phyloP scores from a whole-genome alignment of 2,329 filamentous ascomycete genomes.

The Xylaria sp. region DNA sequence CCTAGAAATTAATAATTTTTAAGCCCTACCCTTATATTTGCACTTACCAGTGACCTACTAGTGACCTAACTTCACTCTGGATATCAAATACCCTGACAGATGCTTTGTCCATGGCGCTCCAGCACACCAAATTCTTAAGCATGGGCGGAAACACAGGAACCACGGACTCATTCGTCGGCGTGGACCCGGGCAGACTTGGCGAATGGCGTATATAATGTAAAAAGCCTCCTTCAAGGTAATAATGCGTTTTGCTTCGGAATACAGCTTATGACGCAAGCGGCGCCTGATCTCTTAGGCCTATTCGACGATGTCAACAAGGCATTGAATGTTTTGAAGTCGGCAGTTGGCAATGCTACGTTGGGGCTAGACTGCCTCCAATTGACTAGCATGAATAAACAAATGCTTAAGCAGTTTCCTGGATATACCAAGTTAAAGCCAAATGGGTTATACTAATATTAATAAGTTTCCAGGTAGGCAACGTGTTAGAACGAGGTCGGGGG shows the following conservation, averaged over 20 bases:
- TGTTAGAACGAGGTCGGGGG: neutral
- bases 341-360: neutral
- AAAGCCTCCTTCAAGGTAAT: conserved; percentile 25
- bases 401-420: conserved; percentile 22
- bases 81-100: neutral
- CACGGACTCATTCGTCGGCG: conserved; percentile 26
- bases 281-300: conserved; percentile 21
- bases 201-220: conserved; percentile 20
- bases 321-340: neutral
- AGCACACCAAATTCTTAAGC: conserved; percentile 24
- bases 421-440: conserved; percentile 22
- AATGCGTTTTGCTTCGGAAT: conserved; percentile 31
- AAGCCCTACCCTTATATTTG: no score
- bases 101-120: conserved; percentile 13
- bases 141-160: conserved; percentile 29
- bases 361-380: conserved; percentile 15
- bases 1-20: no score
- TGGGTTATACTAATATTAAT: conserved; percentile 4
- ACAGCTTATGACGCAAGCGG: conserved; percentile 21
- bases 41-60: no score
- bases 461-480: neutral
- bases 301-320: conserved; percentile 14
- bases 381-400: conserved; percentile 2
- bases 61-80: no score
- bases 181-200: conserved; percentile 24